These are phyloP conservation scores for Chaetomiaceae sp. DNA, from an alignment of 2,329 filamentous ascomycete genomes.

Conservation along the genomic window DNA sequence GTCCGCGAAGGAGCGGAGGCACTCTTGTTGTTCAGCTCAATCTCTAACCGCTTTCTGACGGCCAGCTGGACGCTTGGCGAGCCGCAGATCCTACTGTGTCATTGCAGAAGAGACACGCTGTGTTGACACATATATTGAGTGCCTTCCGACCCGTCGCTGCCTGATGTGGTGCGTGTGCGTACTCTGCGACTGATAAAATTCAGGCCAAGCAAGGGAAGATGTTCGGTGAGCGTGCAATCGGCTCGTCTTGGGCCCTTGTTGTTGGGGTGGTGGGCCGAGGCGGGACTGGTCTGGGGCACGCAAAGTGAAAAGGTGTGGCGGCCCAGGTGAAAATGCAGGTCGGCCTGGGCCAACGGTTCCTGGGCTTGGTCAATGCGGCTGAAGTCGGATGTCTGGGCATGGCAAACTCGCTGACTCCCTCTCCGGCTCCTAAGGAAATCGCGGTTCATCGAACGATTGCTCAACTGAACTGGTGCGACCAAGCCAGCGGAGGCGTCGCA, in stretches of 20 bases:
- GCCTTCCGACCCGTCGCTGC: neutral
- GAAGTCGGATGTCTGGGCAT: neutral
- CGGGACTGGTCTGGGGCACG: neutral
- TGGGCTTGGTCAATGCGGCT: constrained; percentile 1
- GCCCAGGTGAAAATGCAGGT: neutral
- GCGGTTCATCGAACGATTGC: constrained; percentile 5
- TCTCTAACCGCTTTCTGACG: neutral
- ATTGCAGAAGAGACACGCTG: neutral
- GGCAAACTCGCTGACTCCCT: too few relatives aligned
- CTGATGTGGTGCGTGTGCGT: neutral
- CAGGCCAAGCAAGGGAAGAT: neutral
- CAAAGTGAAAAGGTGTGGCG: neutral
- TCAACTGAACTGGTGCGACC: constrained; percentile 3
- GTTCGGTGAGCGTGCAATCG: too few relatives aligned
- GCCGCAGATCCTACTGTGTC: neutral
- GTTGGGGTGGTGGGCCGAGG: neutral
- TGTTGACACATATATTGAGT: neutral
- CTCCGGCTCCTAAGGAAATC: too few relatives aligned
- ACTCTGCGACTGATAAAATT: constrained; percentile 3
- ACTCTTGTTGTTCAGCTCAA: neutral
- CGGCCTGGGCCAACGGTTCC: neutral
- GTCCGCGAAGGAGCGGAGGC: neutral
- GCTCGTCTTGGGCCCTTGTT: neutral
- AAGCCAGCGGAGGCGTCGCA: constrained; percentile 10
- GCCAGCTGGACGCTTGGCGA: too few relatives aligned